Base-by-base conservation (phyloP, 306 rosid genomes). In the Prunus salicina region DNA sequence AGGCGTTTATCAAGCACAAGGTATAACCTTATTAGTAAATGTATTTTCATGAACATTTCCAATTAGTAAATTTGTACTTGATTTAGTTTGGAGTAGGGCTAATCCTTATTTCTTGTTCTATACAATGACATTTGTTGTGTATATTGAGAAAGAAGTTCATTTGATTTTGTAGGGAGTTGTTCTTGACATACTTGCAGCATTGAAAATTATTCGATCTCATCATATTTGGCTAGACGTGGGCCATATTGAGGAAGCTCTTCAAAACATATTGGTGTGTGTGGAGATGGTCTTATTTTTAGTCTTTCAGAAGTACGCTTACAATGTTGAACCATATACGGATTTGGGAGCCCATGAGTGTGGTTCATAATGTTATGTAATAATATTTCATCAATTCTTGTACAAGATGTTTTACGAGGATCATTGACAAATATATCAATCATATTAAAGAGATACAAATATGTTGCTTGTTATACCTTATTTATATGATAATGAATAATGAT, bases 231-330 rank as follows among this genome's bases (percentile, higher is more conserved):
- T 25, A 25, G 27, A 25, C 2, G 27, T 1, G 27, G 27, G 27
- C 27, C 27, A 25, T 25, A 77, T 77, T 65, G 80, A 77, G 77
- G 85, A 82, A 76, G 85, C 85, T 25, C 16, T 64, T 47, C 85
- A 82, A 62, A 77, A 77, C 56, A 77, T 30, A 30, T 22, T 82
- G 20, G 81, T 82, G 24, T 76, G 85, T 51, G 85, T 76, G 78
- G 85, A 82, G 79, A 82, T 82, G 85, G 85, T 82, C 77, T 77
- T 82, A 79, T 82, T 81, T 38, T 69, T 78, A 1, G 52, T 72
- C 15, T 2, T 76, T 55, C 82, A 82, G 66, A 77, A 71, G 68
- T 27, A 69, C 47, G 81, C 81, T 41, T 82, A 76, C 52, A 43
- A 71, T 64, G 82, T 53, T 2, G 64, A 16, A 46, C 82, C 85